These are phyloP conservation scores for Tetradesmus obliquus DNA, from an alignment of 139 green algal genomes.

Conservation along the genomic window DNA sequence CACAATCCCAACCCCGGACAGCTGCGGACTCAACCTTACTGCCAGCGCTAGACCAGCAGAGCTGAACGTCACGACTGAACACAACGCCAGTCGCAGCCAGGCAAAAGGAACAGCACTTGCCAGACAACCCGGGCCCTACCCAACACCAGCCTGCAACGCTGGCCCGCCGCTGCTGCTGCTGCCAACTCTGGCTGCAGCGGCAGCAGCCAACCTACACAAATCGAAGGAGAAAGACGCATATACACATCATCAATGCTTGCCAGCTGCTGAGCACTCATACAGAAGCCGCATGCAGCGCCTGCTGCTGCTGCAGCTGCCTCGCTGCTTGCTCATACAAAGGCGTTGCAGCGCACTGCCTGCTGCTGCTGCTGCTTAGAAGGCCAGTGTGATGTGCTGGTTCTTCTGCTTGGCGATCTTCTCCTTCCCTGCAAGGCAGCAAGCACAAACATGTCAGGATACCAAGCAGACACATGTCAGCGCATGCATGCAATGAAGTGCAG, in stretches of 20 bases:
- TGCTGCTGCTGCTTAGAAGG: conserved; percentile 22
- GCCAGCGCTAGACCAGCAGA: not conserved
- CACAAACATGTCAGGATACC: not conserved
- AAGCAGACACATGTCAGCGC: not conserved
- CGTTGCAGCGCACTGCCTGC: not conserved
- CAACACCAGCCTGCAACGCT: not conserved
- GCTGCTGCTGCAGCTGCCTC: not conserved
- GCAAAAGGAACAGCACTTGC: not conserved
- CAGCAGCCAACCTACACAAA: not conserved
- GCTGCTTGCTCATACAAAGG: not conserved
- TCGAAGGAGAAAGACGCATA: not conserved
- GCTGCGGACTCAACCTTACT: not conserved
- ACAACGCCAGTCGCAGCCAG: not conserved
- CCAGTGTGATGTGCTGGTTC: not conserved
- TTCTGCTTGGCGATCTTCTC: conserved; percentile 27
- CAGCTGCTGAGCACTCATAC: not conserved
- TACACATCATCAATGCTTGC: not conserved
- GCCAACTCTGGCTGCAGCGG: not conserved
- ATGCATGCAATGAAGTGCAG: not conserved
- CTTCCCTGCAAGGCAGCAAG: conserved; percentile 6
- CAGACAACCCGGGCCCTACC: not conserved
- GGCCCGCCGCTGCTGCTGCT: not conserved
- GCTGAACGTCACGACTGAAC: not conserved
- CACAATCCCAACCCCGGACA: not conserved
- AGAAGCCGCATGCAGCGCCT: not conserved